Evolutionary conservation across 164 flowering plant genomes (phyloP), one percentile per base, ranked within the genome.

Genomic region (Cinnamomum micranthum): DNA sequence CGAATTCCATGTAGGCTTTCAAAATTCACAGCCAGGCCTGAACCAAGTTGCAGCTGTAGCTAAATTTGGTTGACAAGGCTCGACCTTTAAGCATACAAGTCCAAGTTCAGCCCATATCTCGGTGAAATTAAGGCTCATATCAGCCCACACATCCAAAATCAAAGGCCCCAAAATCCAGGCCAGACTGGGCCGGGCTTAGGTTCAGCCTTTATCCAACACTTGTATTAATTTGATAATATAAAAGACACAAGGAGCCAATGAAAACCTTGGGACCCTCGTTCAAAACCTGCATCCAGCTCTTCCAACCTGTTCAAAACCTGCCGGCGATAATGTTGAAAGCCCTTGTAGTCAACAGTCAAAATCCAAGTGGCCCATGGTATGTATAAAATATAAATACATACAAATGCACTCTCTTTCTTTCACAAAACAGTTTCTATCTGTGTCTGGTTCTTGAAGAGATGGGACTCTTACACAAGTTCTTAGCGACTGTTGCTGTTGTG

Each of bases 331-430:
- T n/a, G 66, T 51, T 27, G 17, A 55, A 65, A 50, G 5, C 69
- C n/a, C 63, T 1, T 20, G 6, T 6, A 28, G 70, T 68, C 71
- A 55, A 74, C 63, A 59, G 66, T 74, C 76, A 74, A 68, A 68
- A 55, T 35, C 64, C 64, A 63, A 10, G 7, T 52, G 13, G 9
- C 58, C 7, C 28, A 11, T 9, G 66, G 2, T 7, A 33, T 6
- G 19, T n/a, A 19, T 25, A n/a, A n/a, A n/a, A n/a, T n/a, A n/a
- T n/a, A 51, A 50, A 10, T 52, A 33, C 50, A 51, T 66, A 74
- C 66, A 73, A 47, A 52, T 19, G 52, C 27, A 59, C 47, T 11
- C 15, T 15, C 55, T 65, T 15, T 23, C 47, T 41, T 28, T 17
- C 23, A 13, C 19, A 51, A 2, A 24, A 28, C 28, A 24, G 0